Evolutionary conservation across 768 basidiomycete species (phyloP).

Genomic region (Tulasnella sp.): DNA sequence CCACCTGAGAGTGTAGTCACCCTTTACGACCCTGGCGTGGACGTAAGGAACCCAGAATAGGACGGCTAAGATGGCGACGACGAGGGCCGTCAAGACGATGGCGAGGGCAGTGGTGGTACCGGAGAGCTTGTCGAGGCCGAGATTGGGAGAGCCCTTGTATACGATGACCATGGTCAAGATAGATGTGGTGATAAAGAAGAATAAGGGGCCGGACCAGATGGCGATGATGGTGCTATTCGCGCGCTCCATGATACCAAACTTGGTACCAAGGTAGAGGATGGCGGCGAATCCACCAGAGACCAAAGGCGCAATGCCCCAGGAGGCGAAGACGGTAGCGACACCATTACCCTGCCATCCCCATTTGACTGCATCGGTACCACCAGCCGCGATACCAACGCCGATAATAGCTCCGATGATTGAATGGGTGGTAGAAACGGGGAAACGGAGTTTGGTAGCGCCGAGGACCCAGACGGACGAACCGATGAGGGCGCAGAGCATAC

Average conservation of each 20-base stretch:
- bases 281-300: slow-evolving; percentile 34
- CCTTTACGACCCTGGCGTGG: slow-evolving; percentile 33
- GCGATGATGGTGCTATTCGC: slow-evolving; percentile 30
- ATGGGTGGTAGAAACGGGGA: slow-evolving; percentile 35
- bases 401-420: slow-evolving; percentile 32
- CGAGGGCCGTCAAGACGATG: slow-evolving; percentile 33
- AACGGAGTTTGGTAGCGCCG: slow-evolving; percentile 32
- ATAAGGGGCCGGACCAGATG: slow-evolving; percentile 30
- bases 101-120: slow-evolving; percentile 30
- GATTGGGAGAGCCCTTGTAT: slow-evolving; percentile 36
- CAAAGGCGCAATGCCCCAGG: slow-evolving; percentile 28
- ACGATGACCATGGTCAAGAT: slow-evolving; percentile 37
- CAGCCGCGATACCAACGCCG: slow-evolving; percentile 36
- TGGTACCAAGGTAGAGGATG: slow-evolving; percentile 31
- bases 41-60: slow-evolving; percentile 39
- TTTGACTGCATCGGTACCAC: slow-evolving; percentile 32
- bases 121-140: slow-evolving; percentile 32
- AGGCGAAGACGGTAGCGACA: slow-evolving; percentile 33
- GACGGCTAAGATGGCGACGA: slow-evolving; percentile 30
- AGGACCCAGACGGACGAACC: slow-evolving; percentile 27
- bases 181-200: slow-evolving; percentile 30
- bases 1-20: slow-evolving; percentile 36
- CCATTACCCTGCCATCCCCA: slow-evolving; percentile 41
- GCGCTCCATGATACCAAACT: slow-evolving; percentile 32
- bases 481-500: slow-evolving; percentile 35